These are phyloP conservation scores for Penicillium sp. DNA, from an alignment of 2,329 filamentous ascomycete genomes.

Conservation along the genomic window DNA sequence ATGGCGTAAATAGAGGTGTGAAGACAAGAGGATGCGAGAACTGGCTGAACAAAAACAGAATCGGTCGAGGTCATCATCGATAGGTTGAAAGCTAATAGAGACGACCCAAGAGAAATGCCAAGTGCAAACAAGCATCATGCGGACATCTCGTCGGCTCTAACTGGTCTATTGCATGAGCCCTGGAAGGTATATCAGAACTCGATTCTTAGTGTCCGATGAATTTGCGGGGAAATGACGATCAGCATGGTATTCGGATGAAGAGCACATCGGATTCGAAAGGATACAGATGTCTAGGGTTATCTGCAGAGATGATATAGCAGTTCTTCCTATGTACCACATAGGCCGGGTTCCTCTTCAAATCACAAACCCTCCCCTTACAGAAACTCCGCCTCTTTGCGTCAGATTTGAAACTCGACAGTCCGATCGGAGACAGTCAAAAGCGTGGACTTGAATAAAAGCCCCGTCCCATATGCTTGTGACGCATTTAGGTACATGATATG, in stretches of 20 bases:
- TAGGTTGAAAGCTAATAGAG: not conserved
- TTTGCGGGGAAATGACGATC: conserved; percentile 21
- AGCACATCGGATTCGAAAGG: not conserved
- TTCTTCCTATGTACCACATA: too few species aligned
- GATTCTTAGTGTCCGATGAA: conserved; percentile 3
- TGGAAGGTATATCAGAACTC: conserved; percentile 3
- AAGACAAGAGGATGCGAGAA: conserved; percentile 10
- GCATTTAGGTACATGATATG: not conserved
- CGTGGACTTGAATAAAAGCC: not conserved
- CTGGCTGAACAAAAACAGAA: not conserved
- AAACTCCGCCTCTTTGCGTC: conserved; percentile 6
- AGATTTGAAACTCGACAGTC: not conserved
- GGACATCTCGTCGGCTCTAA: conserved; percentile 8
- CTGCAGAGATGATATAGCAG: conserved; percentile 13
- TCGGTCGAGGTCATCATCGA: not conserved
- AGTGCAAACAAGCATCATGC: conserved; percentile 17
- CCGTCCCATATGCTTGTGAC: not conserved
- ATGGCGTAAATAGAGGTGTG: conserved; percentile 27
- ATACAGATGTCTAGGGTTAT: not conserved
- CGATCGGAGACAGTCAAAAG: not conserved
- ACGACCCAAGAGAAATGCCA: conserved; percentile 10
- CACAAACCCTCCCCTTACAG: conserved; percentile 23
- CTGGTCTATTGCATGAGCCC: not conserved
- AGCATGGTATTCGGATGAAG: conserved; percentile 7
- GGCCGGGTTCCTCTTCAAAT: conserved; percentile 14